phyloP scores from a whole-genome alignment of 2,329 filamentous ascomycete genomes.

The Cladosporium sp. region DNA sequence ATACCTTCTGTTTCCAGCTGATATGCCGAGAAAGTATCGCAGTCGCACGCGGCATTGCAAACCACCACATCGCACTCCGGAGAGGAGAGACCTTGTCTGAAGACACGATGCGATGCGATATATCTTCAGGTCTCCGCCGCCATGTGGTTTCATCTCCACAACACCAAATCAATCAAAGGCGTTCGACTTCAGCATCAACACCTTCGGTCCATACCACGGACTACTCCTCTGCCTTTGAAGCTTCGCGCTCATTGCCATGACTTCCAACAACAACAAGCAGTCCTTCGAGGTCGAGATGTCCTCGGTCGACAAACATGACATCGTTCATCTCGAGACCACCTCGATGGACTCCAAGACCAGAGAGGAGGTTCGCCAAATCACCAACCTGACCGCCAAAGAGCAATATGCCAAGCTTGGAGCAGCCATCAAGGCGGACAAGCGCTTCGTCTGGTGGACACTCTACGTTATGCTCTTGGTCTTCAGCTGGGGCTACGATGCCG shows the following conservation, averaged over 20 bases:
- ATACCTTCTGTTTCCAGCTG: neutral
- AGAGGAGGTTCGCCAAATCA: conserved; percentile 16
- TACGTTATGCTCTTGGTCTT: conserved; percentile 32
- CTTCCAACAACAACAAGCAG: conserved; percentile 12
- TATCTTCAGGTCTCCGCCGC: conserved; percentile 10
- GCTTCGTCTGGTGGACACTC: conserved; percentile 22
- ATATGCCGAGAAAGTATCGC: conserved; percentile 3
- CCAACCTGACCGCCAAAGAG: conserved; percentile 20
- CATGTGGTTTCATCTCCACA: conserved; percentile 10
- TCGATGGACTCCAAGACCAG: conserved; percentile 11
- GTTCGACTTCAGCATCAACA: neutral
- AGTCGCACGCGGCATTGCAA: too few species aligned
- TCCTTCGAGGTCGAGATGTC: conserved; percentile 11
- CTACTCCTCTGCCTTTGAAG: conserved; percentile 4
- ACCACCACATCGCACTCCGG: too few species aligned
- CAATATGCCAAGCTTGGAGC: conserved; percentile 24
- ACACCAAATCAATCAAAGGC: conserved; percentile 2
- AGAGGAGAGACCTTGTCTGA: too few species aligned
- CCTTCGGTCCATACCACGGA: neutral
- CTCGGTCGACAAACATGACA: conserved; percentile 16
- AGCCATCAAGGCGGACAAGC: conserved; percentile 24
- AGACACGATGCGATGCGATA: neutral
- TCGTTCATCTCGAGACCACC: conserved; percentile 15
- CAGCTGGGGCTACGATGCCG: conserved; percentile 36
- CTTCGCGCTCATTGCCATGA: conserved; percentile 13